Percentiles rank a stretch among this genome's conserved stretches.
Conservation (phyloP, 2,329 filamentous ascomycete species). For the Fusarium vanettenii region DNA sequence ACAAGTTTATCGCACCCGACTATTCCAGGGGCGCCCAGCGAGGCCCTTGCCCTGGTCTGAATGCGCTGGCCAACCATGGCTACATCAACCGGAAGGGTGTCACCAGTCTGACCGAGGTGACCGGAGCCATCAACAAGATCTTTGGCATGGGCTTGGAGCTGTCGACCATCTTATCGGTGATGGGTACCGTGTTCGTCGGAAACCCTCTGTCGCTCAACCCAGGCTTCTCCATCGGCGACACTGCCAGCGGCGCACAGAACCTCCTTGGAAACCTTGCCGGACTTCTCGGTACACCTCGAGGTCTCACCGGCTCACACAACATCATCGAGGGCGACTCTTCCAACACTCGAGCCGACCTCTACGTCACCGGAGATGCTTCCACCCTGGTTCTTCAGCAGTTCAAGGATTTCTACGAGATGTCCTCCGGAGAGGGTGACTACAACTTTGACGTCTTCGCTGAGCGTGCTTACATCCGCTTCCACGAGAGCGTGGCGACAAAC, state of each 20-base stretch:
- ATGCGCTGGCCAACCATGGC: constrained; percentile 52
- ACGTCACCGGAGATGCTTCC: constrained; percentile 18
- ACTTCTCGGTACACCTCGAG: constrained; percentile 14
- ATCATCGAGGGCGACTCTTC: constrained; percentile 23
- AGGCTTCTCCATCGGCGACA: constrained; percentile 17
- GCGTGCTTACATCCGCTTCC: constrained; percentile 9
- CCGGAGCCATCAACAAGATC: constrained; percentile 22
- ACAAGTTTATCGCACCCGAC: constrained; percentile 43
- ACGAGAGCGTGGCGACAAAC: constrained; percentile 3
- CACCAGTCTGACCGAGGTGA: constrained; percentile 26
- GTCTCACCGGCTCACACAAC: constrained; percentile 14
- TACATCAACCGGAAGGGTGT: constrained; percentile 42
- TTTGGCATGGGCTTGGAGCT: constrained; percentile 20
- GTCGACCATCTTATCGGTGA: constrained; percentile 1
- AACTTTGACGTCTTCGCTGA: constrained; percentile 12
- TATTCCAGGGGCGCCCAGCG: constrained; percentile 41
- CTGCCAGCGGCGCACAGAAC: background rate
- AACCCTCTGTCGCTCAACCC: constrained; percentile 18
- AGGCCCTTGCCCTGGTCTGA: constrained; percentile 50
- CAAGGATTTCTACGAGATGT: constrained; percentile 14
- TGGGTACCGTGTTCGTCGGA: constrained; percentile 20
- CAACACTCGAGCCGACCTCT: constrained; percentile 15
- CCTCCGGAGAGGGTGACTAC: constrained; percentile 11
- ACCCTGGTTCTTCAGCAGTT: constrained; percentile 10
- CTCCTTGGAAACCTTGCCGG: constrained; percentile 14